phyloP scores from a whole-genome alignment of 2,329 filamentous ascomycete species.

The Aspergillus eucalypticola region DNA sequence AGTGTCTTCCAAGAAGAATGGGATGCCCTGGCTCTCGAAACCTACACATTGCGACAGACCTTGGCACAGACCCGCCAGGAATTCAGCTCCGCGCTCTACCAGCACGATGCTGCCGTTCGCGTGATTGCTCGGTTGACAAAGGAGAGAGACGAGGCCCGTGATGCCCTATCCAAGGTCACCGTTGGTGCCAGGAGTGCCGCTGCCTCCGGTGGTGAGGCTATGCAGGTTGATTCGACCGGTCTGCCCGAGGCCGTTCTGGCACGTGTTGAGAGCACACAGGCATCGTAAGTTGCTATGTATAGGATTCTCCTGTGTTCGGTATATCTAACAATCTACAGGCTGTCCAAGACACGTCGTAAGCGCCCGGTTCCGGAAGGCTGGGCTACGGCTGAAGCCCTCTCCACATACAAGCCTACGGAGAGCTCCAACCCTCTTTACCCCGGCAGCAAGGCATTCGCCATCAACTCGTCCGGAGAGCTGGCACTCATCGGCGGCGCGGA shows the following conservation, averaged over 20 bases:
- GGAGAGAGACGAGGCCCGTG: conserved; percentile 88
- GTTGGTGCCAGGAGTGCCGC: conserved; percentile 59
- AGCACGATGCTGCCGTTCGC: conserved; percentile 93
- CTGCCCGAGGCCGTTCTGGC: conserved; percentile 71
- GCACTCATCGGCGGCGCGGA: conserved; percentile 74
- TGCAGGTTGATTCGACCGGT: conserved; percentile 84
- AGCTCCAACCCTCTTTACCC: conserved; percentile 61
- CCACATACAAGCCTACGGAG: conserved; percentile 56
- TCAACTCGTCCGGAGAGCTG: conserved; percentile 63
- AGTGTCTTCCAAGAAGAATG: conserved; percentile 97
- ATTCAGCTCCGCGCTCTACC: conserved; percentile 88
- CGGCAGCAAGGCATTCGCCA: conserved; percentile 58
- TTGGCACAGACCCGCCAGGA: conserved; percentile 88
- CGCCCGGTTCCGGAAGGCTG: conserved; percentile 81
- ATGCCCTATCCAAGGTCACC: conserved; percentile 82
- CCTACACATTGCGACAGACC: conserved; percentile 87
- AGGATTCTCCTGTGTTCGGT: not conserved
- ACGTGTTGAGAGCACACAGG: conserved; percentile 77
- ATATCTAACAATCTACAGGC: conserved; percentile 51
- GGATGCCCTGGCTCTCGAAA: conserved; percentile 90
- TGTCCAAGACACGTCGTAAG: conserved; percentile 88
- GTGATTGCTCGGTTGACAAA: conserved; percentile 89
- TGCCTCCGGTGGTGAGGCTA: conserved; percentile 67
- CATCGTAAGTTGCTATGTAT: conserved; percentile 60
- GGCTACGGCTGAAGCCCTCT: conserved; percentile 73